phyloP scores from a whole-genome alignment of 176 grass and related monocot genomes.

The Oryza longistaminata region DNA sequence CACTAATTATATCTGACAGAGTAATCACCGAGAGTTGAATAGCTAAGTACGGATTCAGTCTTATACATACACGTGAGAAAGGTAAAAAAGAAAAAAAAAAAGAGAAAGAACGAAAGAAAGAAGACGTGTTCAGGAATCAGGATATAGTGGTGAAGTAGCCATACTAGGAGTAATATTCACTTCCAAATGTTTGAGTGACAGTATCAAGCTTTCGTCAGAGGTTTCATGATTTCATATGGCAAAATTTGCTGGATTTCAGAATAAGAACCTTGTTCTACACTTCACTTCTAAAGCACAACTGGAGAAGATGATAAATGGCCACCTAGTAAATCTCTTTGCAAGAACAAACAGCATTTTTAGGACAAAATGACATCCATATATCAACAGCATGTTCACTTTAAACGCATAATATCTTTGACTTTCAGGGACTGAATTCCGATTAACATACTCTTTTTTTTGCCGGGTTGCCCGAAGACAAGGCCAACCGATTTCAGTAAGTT shows the following conservation, averaged over 20 bases:
- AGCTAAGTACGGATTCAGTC: no score
- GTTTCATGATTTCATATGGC: neutral
- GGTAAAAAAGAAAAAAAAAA: no score
- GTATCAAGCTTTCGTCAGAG: neutral
- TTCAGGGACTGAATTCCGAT: neutral
- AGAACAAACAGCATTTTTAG: neutral
- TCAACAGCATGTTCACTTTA: neutral
- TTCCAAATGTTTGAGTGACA: neutral
- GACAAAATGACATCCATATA: neutral
- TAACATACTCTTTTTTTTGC: neutral
- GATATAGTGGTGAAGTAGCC: neutral
- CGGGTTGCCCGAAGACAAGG: no score
- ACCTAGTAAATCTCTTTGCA: neutral
- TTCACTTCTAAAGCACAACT: neutral
- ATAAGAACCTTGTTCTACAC: neutral
- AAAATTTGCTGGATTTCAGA: neutral
- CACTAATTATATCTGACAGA: no score
- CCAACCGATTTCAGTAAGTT: no score
- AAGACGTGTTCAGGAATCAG: neutral
- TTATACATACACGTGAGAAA: no score
- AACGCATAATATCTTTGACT: no score
- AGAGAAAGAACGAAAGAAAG: no score
- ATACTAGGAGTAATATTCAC: neutral
- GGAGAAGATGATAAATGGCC: neutral
- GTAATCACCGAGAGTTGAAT: no score